Evolutionary conservation across 1,284 basidiomycete genomes (phyloP).

Genomic region (Cerioporus squamosus): DNA sequence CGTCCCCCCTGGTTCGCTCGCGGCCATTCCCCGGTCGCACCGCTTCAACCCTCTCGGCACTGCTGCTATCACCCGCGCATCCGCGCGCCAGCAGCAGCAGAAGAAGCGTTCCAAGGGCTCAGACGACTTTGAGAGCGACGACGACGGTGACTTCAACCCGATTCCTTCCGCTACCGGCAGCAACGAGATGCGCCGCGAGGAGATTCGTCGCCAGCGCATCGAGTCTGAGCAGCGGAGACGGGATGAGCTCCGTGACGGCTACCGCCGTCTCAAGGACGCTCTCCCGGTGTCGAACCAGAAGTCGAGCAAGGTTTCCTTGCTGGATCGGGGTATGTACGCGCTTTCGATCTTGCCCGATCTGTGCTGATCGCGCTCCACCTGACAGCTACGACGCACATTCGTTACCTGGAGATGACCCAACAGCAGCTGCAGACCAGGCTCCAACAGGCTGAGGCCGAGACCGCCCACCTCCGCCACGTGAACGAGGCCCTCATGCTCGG

Average conservation of each 20-base stretch:
- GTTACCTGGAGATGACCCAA: constrained; percentile 77
- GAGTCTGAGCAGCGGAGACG: constrained; percentile 86
- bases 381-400: constrained; percentile 76
- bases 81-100: constrained; percentile 36
- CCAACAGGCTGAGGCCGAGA: constrained; percentile 75
- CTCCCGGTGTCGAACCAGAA: constrained; percentile 87
- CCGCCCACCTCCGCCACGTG: constrained; percentile 73
- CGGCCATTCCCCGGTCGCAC: constrained; percentile 69
- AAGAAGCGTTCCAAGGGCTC: constrained; percentile 59
- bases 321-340: constrained; percentile 72
- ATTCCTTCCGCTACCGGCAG: constrained; percentile 37
- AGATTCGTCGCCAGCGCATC: constrained; percentile 84
- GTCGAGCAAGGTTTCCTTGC: constrained; percentile 83
- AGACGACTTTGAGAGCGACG: constrained; percentile 65
- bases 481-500: constrained; percentile 87
- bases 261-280: constrained; percentile 82
- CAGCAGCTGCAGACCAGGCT: constrained; percentile 74
- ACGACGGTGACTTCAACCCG: constrained; percentile 70
- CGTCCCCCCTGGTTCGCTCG: constrained; percentile 58
- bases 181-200: constrained; percentile 74
- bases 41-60: constrained; percentile 76
- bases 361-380: constrained; percentile 17
- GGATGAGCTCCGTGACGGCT: constrained; percentile 87
- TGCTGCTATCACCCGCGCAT: constrained; percentile 44
- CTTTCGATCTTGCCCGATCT: constrained; percentile 7